Evolutionary conservation across 1,139 yeast species (phyloP).

Genomic region (Waltiozyma sp.): DNA sequence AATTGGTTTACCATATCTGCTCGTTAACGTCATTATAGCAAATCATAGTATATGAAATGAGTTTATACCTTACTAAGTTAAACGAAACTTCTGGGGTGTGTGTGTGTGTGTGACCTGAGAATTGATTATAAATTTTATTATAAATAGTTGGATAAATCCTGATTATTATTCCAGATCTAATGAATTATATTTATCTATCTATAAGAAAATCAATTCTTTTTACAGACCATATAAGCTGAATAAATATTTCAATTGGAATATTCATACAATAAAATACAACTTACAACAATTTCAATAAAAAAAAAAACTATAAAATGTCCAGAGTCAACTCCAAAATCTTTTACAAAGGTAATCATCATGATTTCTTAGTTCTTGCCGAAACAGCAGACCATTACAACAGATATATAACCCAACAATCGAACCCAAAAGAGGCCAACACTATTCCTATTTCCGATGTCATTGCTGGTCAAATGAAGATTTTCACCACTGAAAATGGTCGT

Average conservation of each 20-base stretch:
- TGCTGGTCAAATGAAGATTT: conserved; percentile 38
- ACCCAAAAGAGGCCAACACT: conserved; percentile 29
- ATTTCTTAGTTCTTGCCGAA: conserved; percentile 57
- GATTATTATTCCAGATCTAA: too few relatives aligned
- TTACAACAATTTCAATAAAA: neutral
- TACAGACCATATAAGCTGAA: neutral
- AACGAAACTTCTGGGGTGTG: too few relatives aligned
- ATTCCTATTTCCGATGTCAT: conserved; percentile 57
- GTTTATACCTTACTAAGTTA: too few relatives aligned
- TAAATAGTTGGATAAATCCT: neutral
- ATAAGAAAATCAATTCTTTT: too few relatives aligned
- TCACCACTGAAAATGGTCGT: conserved; percentile 42
- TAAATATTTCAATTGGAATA: neutral
- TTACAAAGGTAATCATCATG: conserved; percentile 54
- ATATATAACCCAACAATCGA: conserved; percentile 22
- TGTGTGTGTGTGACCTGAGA: too few relatives aligned
- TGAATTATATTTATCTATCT: too few relatives aligned
- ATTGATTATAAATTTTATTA: too few relatives aligned
- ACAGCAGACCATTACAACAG: conserved; percentile 37
- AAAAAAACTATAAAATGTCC: neutral
- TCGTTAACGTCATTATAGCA: neutral
- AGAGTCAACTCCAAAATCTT: conserved; percentile 30
- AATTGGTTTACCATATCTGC: neutral
- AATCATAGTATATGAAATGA: too few relatives aligned
- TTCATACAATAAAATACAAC: neutral